These are phyloP conservation scores for Strobilomyces confusus DNA, from an alignment of 768 basidiomycete species.

Conservation along the genomic window DNA sequence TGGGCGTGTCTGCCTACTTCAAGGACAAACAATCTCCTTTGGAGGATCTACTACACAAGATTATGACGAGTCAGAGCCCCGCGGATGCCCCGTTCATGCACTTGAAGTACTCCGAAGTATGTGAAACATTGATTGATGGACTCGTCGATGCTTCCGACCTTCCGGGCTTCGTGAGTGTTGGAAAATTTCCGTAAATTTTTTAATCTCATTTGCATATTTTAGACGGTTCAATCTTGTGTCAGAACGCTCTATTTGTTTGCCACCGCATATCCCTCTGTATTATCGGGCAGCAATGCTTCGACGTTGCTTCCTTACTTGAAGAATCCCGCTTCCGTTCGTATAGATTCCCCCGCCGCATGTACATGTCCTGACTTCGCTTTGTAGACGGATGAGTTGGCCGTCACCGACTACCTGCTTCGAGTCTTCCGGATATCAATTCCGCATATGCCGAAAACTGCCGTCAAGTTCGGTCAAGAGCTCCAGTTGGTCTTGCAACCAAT, in stretches of 20 bases:
- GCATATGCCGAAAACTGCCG: conserved; percentile 84
- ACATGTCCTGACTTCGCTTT: neutral
- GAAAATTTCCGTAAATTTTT: neutral
- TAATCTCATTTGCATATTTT: neutral
- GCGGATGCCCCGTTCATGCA: conserved; percentile 52
- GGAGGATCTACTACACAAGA: conserved; percentile 81
- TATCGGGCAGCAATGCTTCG: conserved; percentile 81
- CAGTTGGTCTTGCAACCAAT: conserved; percentile 81
- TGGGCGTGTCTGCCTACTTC: conserved; percentile 79
- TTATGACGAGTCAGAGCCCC: conserved; percentile 70
- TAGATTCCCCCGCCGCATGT: neutral
- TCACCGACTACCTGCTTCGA: conserved; percentile 82
- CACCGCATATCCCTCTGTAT: conserved; percentile 75
- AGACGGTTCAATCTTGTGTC: conserved; percentile 84
- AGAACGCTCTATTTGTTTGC: conserved; percentile 81
- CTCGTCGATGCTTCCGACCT: conserved; percentile 84
- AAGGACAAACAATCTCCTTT: conserved; percentile 80
- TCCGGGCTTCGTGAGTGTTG: conserved; percentile 63
- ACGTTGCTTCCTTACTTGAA: conserved; percentile 90
- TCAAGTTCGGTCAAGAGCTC: conserved; percentile 84
- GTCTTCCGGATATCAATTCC: conserved; percentile 85
- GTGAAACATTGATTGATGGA: conserved; percentile 81
- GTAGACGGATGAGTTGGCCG: conserved; percentile 78
- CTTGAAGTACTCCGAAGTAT: conserved; percentile 72
- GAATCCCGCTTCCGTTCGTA: conserved; percentile 67